Evolutionary conservation across 257 asterid genomes (phyloP), one percentile per base, ranked within the genome.

Genomic region (Salvia miltiorrhiza): DNA sequence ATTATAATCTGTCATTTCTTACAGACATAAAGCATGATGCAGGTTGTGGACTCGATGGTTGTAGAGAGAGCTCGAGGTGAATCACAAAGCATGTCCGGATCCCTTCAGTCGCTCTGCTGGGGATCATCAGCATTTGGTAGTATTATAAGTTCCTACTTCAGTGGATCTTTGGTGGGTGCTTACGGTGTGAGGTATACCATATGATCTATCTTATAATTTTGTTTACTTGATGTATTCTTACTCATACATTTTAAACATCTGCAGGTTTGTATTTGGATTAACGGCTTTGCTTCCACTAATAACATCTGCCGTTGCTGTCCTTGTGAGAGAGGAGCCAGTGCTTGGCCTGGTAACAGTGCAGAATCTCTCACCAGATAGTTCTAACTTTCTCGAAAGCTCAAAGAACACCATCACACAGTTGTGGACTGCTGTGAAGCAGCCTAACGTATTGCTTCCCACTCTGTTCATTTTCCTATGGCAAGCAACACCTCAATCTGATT

Each of bases 11-110:
- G 16, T 61, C 21, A 41, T 65, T 40, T 32, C 67, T 44, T 73
- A 60, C 49, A 70, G 44, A 77, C 73, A 78, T 75, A 66, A 62
- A 75, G 58, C 65, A 49, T 69, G 48, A 44, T 79, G 74, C 74
- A 94, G 99, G 99, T 94, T 69, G 97, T 94, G 68, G 99, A 90
- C 85, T 94, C 99, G 70, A 94, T 94, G 99, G 96, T 94, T 73
- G 97, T 91, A 33, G 97, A 91, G 81, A 87, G 95, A 84, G 95
- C 99, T 70, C 99, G 99, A 33, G 99, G 99, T 28, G 99, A 94
- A 80, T 94, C 97, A 56, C 99, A 94, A 64, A 94, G 96, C 82
- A 82, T 87, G 86, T 91, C 99, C 20, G 97, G 97, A 65, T 94
- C 99, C 59, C 97, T 94, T 73, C 97, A 94, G 83, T 94, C 99